Evolutionary conservation across 805 yeast genomes (phyloP).

Genomic region (Monosporozyma solicola): DNA sequence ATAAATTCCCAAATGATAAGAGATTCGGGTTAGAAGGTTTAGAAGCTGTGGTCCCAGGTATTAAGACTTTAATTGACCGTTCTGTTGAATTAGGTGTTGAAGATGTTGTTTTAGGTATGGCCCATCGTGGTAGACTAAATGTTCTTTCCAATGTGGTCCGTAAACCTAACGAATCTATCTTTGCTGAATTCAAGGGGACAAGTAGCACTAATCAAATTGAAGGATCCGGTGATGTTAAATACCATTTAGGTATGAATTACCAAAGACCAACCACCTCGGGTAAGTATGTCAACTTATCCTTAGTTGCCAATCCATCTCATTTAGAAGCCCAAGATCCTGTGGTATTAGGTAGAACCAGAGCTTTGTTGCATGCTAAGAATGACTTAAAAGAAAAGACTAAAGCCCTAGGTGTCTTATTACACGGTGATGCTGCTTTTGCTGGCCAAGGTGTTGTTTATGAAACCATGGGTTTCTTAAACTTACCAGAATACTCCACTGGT

Average conservation of each 20-base stretch:
- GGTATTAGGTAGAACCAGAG: conserved; percentile 95
- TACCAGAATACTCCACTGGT: conserved; percentile 96
- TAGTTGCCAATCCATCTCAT: conserved; percentile 98
- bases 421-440: conserved; percentile 98
- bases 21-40: conserved; percentile 99
- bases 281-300: conserved; percentile 85
- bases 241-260: conserved; percentile 98
- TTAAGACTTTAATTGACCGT: conserved; percentile 90
- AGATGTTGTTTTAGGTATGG: conserved; percentile 97
- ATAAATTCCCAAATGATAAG: conserved; percentile 96
- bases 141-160: conserved; percentile 97
- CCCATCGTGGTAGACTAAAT: conserved; percentile 98
- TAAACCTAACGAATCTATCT: conserved; percentile 96
- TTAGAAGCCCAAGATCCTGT: conserved; percentile 99
- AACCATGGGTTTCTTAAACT: conserved; percentile 87
- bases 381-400: conserved; percentile 77
- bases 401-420: conserved; percentile 87
- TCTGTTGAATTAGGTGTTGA: conserved; percentile 89
- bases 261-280: conserved; percentile 98
- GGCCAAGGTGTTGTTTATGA: conserved; percentile 99
- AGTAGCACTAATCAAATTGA: conserved; percentile 68
- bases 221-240: conserved; percentile 98
- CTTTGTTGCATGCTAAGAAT: conserved; percentile 83
- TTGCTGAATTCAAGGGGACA: conserved; percentile 84
- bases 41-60: conserved; percentile 92